phyloP scores from a whole-genome alignment of 768 basidiomycete genomes.

The Lactarius akahatsu region DNA sequence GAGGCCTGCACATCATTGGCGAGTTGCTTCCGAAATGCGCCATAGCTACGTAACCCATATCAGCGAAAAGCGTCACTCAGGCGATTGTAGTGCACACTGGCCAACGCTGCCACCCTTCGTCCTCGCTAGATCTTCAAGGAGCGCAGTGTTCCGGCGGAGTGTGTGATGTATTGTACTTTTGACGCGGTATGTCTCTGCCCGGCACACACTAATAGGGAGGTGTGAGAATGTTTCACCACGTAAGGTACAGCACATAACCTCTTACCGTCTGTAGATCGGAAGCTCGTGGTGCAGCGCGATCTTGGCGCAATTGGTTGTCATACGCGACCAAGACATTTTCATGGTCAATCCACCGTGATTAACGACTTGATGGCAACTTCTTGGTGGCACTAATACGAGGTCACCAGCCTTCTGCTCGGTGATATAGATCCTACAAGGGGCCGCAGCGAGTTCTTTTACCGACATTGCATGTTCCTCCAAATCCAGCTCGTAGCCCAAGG shows the following conservation, averaged over 20 bases:
- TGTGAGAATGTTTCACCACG: neutral
- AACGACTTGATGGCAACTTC: slow-evolving; percentile 82
- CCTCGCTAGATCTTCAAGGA: slow-evolving; percentile 26
- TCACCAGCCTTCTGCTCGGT: slow-evolving; percentile 75
- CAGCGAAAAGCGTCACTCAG: neutral
- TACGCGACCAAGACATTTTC: slow-evolving; percentile 85
- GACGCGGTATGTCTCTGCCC: slow-evolving; percentile 72
- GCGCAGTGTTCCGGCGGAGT: slow-evolving; percentile 40
- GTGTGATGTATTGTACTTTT: slow-evolving; percentile 63
- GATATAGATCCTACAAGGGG: slow-evolving; percentile 69
- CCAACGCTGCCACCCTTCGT: neutral
- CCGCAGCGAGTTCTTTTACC: slow-evolving; percentile 58
- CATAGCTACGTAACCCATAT: slow-evolving; percentile 1
- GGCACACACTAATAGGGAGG: slow-evolving; percentile 60
- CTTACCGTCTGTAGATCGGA: slow-evolving; percentile 75
- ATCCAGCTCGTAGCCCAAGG: slow-evolving; percentile 61
- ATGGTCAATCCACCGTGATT: slow-evolving; percentile 79
- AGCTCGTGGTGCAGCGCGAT: slow-evolving; percentile 70
- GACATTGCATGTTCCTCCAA: slow-evolving; percentile 69
- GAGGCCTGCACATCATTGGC: slow-evolving; percentile 38
- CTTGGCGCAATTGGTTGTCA: slow-evolving; percentile 63
- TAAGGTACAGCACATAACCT: slow-evolving; percentile 9
- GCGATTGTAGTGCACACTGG: slow-evolving; percentile 6
- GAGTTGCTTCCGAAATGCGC: slow-evolving; percentile 16
- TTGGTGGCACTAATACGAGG: slow-evolving; percentile 75